phyloP scores from a whole-genome alignment of 495 filamentous ascomycete species.

The Aspergillus diversus region DNA sequence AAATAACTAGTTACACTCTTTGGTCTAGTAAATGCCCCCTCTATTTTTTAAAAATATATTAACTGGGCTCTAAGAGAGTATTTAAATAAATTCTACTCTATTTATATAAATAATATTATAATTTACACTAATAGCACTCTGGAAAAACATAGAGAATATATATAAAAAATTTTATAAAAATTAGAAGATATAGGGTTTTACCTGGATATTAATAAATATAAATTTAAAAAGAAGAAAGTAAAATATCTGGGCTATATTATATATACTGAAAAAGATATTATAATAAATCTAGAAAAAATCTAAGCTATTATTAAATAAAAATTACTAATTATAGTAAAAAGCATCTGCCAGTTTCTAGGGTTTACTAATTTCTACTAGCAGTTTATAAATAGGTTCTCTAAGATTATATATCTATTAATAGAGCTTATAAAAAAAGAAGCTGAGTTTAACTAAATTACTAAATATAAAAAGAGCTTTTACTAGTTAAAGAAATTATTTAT shows the following conservation, averaged over 20 bases:
- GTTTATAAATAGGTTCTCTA: background rate
- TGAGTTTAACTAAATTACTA: background rate
- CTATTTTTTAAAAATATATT: conserved; percentile 6
- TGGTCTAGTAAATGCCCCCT: background rate
- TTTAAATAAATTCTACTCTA: background rate
- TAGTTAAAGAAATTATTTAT: background rate
- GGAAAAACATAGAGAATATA: background rate
- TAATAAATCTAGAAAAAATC: background rate
- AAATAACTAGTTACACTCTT: conserved; percentile 7
- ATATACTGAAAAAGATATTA: background rate
- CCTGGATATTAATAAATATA: background rate
- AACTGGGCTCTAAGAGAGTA: background rate
- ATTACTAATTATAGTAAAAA: conserved; percentile 6
- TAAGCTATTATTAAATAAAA: background rate
- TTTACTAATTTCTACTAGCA: background rate
- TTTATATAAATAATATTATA: conserved; percentile 7
- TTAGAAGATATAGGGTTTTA: background rate
- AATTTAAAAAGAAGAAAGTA: background rate
- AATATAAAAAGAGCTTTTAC: background rate
- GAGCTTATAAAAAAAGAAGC: background rate
- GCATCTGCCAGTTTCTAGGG: background rate
- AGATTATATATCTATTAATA: background rate
- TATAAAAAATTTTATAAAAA: background rate
- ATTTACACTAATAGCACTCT: background rate
- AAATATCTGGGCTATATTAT: background rate